Evolutionary conservation across 495 filamentous ascomycete species (phyloP), one percentile per base, ranked within the genome.

Genomic region (Daldinia bambusicola): DNA sequence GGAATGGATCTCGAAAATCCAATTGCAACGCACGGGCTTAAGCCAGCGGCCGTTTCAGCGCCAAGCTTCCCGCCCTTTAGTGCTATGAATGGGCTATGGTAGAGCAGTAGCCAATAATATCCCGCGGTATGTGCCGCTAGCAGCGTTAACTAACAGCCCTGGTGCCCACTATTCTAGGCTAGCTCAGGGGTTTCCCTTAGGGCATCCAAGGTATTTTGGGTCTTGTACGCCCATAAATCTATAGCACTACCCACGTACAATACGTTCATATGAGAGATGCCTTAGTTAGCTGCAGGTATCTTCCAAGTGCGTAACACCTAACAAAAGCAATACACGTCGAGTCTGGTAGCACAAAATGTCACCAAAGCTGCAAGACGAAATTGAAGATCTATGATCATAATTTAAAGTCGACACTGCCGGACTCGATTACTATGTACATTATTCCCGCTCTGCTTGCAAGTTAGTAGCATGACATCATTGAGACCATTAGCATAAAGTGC

Each of bases 361-460:
- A 31, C 22, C 41, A 22, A n/a, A n/a, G 20, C 52, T 60, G 63
- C 63, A 63, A 63, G 60, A 41, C 30, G 65, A 72, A 67, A 67
- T 71, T 68, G 31, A 59, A 52, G 56, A 63, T 71, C 59, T 72
- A 72, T 68, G 48, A 68, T 72, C 63, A 52, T 32, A 72, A 72
- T 64, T 64, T 68, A 32, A 68, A 68, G 55, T 68, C 41, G 32
- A 43, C 30, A 18, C 37, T 50, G 26, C 62, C 58, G 55, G 51
- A 55, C 48, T 71, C 38, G n/a, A n/a, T n/a, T n/a, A n/a, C n/a
- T n/a, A n/a, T n/a, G n/a, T n/a, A n/a, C n/a, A n/a, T n/a, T 30
- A 60, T 37, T 34, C 58, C 18, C 56, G n/a, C 52, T 61, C 22
- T 57, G 10, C 45, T 36, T 30, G 48, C 10, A 52, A 64, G 20